Evolutionary conservation across 305 asterid genomes (phyloP), one percentile per base, ranked within the genome.

Genomic region (Solanum hybrid): DNA sequence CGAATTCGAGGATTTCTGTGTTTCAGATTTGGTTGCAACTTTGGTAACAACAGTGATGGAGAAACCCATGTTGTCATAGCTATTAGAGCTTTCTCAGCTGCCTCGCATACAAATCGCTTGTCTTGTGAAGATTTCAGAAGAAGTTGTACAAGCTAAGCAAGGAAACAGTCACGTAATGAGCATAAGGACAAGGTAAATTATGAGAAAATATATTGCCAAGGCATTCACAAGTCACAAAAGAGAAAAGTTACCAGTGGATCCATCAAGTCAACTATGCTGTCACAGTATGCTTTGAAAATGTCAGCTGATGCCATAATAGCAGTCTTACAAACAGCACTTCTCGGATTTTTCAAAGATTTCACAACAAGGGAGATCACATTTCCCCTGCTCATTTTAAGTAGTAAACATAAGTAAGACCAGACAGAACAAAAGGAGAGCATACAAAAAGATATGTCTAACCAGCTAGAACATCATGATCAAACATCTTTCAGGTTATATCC

Each of bases 121-220:
- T 97, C 99, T 97, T 97, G 99, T 76, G 99, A 96, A 90, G 99
- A 92, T 89, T 95, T 97, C 90, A 97, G 98, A 86, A 97, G 97
- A 90, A 97, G 98, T 93, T 94, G 97, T 34, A 95, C 95, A 56
- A 97, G 98, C 99, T 97, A 90, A 79, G 81, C 64, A 86, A 89
- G 88, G 89, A 86, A 29, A 88, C 76, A 88, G 88, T 56, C 75
- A 60, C 31, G 51, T 80, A 32, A 85, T 32, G 71, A 90, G 93
- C 76, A 78, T n/a, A 38, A 88, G 37, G 22, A 71, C 22, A 73
- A n/a, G 77, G 78, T 7, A 89, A 32, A 56, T 71, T 60, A 38
- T 35, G 79, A 40, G 77, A 89, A 88, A 86, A 12, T 35, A 73
- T 79, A 40, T 10, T 79, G 89, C 85, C 88, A 72, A 17, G 13